Base-by-base conservation (phyloP, 352 stramenopile species). In the Pythium phragmitis region DNA sequence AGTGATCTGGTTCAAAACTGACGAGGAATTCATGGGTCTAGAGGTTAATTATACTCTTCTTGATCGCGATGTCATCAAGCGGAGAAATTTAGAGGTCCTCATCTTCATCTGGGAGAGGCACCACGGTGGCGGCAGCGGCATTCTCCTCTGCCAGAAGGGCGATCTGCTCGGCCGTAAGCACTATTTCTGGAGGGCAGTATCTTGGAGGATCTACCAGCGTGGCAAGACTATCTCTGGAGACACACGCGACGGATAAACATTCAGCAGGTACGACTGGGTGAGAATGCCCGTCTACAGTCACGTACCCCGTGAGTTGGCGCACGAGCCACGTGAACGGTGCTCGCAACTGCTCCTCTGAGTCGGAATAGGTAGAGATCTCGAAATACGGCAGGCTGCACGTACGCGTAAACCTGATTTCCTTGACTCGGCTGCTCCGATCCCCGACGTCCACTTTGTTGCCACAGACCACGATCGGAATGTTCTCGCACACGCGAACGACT, bases 371-470 rank as follows among this genome's bases (percentile, higher is more conserved):
- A 57, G 97, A 99, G 73, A 99, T 99, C 85, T 99, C 98, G 69
- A 99, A 99, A 81, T 99, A 99, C 82, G 99, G 98, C 50, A 99
- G 80, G 82, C 99, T 99, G 88, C 99, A 99, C 89, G 99, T 99
- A 72, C 97, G 92, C 85, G 99, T 97, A 87, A 99, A 99, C 33
- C 95, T 99, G 71, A 99, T 99, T 81, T 99, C 97, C 88, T 99
- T 99, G 54, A 97, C 96, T 88, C 99, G 99, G 14, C 99, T 97
- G 89, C 99, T 99, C 65, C 98, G 91, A 76, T 99, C 97, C 88
- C 99, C 99, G 73, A 99, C 98, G 81, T 99, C 98, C 14, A 99
- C 97, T 91, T 99, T 99, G 91, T 99, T 99, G 57, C 98, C 98
- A 53, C 88, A 98, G 37, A 99, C 82, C 58, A 99, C 98, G 69